These are phyloP conservation scores for Kitagawia praeruptora DNA, from an alignment of 129 eudicot genomes.

Conservation along the genomic window DNA sequence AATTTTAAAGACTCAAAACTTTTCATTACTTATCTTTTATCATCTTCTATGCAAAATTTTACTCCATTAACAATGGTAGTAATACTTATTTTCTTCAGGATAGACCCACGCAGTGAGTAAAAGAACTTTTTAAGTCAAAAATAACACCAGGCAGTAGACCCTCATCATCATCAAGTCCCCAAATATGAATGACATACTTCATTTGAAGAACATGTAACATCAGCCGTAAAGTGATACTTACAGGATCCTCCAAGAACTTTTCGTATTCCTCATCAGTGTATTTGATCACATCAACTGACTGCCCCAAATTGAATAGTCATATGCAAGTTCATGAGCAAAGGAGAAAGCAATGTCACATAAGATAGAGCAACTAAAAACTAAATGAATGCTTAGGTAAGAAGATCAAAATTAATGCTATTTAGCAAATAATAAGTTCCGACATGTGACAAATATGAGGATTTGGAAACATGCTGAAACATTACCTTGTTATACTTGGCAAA, in stretches of 20 bases:
- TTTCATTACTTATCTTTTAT: neutral
- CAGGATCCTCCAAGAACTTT: slow-evolving; percentile 74
- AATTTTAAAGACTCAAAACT: neutral
- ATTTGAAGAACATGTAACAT: neutral
- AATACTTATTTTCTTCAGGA: neutral
- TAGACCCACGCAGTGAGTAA: neutral
- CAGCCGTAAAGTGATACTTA: slow-evolving; percentile 27
- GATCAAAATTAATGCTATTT: neutral
- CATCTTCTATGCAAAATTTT: neutral
- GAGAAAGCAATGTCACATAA: slow-evolving; percentile 11
- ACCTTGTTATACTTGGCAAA: slow-evolving; percentile 97
- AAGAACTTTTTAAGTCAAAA: neutral
- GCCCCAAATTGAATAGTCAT: slow-evolving; percentile 23
- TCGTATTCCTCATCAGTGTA: slow-evolving; percentile 96
- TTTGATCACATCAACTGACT: slow-evolving; percentile 77
- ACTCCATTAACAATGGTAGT: neutral
- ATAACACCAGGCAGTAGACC: neutral
- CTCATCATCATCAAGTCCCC: neutral
- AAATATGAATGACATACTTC: neutral
- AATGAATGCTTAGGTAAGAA: neutral
- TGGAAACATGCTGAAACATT: slow-evolving; percentile 1
- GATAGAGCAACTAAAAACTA: slow-evolving; percentile 10
- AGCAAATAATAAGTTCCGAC: neutral
- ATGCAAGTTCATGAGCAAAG: neutral
- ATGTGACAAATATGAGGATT: neutral